Evolutionary conservation across 169 alveolate species (phyloP), one percentile per base, ranked within the genome.

Genomic region (Cryptosporidium canis): DNA sequence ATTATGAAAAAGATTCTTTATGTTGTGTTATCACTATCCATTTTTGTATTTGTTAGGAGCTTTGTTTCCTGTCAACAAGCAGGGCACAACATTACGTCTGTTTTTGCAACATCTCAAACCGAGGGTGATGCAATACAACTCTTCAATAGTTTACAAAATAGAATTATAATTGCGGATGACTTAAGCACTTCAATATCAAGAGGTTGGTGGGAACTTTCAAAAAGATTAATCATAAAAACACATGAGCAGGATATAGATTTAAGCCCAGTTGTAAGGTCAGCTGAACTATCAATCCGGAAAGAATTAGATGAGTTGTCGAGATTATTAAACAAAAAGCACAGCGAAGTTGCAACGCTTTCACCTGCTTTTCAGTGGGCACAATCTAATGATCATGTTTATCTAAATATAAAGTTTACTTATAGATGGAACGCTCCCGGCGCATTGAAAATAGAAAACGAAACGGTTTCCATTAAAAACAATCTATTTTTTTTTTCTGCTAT

Each of bases 321-420:
- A 56, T 27, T 51, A n/a, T 29, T 91, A 55, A 91, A 87, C 43
- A 77, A 68, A 64, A 55, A 61, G 37, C 85, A 67, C 29, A 70
- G 66, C 43, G 90, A 65, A 66, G 66, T 85, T 12, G 83, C 77
- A 31, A 64, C 83, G 55, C 61, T 97, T 48, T 93, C 95, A 29
- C 98, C 98, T 27, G 99, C 99, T 35, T 96, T 96, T 85, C 97
- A 96, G 90, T 97, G 99, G 99, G 99, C 99, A 12, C 97, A 97
- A 91, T 94, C 97, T 31, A 95, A 97, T 24, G 92, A 94, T 64
- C 92, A 94, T 48, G 91, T 96, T 16, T 96, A 92, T 68, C 87
- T 97, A 18, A 93, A 93, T 61, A 92, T 97, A 35, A 97, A 97
- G 92, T 97, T 96, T 92, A 96, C 99, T 2, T 96, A 96, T 55